Conservation (phyloP, 768 basidiomycete genomes). For the Leccinum aurantiacum region DNA sequence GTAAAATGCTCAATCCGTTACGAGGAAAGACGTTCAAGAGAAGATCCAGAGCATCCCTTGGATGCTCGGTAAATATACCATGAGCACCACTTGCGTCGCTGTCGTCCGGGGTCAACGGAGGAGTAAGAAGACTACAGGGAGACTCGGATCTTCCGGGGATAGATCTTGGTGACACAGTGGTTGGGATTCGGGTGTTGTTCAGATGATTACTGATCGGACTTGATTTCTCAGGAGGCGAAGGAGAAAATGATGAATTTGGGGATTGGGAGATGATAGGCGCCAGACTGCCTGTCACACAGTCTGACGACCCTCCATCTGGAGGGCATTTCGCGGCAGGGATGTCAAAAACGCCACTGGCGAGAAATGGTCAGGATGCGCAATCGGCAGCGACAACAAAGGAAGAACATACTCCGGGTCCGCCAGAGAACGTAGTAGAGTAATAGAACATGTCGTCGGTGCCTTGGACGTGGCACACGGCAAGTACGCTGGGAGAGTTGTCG, state of each 20-base stretch:
- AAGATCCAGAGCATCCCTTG: conserved; percentile 71
- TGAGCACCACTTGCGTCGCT: conserved; percentile 45
- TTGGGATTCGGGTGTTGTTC: conserved; percentile 23
- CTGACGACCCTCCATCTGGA: conserved; percentile 93
- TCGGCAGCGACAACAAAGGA: neutral
- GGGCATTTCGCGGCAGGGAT: conserved; percentile 88
- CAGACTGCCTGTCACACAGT: conserved; percentile 92
- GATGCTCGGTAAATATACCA: conserved; percentile 44
- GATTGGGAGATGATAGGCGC: conserved; percentile 58
- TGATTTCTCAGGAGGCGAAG: conserved; percentile 29
- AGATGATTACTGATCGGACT: conserved; percentile 20
- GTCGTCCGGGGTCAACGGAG: conserved; percentile 78
- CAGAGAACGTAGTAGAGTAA: conserved; percentile 92
- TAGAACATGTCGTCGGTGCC: conserved; percentile 84
- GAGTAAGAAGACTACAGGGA: conserved; percentile 53
- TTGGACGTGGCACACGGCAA: conserved; percentile 83
- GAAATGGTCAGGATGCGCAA: conserved; percentile 1
- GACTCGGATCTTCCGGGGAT: conserved; percentile 44
- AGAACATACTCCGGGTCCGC: conserved; percentile 80
- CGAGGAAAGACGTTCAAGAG: conserved; percentile 77
- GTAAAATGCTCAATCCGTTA: conserved; percentile 63
- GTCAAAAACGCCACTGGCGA: conserved; percentile 91
- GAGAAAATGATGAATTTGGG: conserved; percentile 35
- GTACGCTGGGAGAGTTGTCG: conserved; percentile 75
- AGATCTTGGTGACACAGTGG: conserved; percentile 39